Base-by-base conservation (phyloP, 1,139 yeast species). In the Geotrichum bryndzae region DNA sequence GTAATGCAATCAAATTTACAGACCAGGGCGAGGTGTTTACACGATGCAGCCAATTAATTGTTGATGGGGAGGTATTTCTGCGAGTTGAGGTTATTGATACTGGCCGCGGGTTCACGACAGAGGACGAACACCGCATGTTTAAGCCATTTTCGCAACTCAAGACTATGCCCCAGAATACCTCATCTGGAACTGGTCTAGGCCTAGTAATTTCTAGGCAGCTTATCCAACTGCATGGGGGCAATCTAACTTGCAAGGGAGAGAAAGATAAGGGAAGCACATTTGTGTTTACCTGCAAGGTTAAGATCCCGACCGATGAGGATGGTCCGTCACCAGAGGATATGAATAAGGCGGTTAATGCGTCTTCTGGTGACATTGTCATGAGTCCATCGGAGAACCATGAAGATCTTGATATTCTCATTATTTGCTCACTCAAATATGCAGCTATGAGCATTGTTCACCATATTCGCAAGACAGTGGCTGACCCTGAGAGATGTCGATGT, bases 101-200 rank as follows among this genome's bases (percentile, higher is more conserved):
- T 0, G 97, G 97, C 5, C 88, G 96, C 0, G 97, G 97, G 66
- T 91, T 91, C 64, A 94, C 88, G 61, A 67, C 68, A 29, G 75
- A 70, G 45, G 77, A 73, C 62, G 72, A 73, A 31, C 84, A 86
- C 13, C 76, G 90, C 62, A 95, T 91, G 55, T 91, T 91, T 76
- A 96, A 90, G 70, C 97, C 97, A 2, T 91, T 90, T 76, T 89
- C 90, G 45, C 97, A 91, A 75, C 96, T 96, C 27, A 57, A 58
- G 54, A 33, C 56, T 1, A 31, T 54, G 51, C 51, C 60, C 5
- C 54, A 54, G n/a, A 29, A 56, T 22, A 41, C 56, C 11, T 22
- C 61, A 63, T 86, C 87, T 70, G 97, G 97, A 69, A 90, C 96
- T 0, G 96, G 96, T 13, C 77, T 90, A 61, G 96, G 96, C 1